Percentiles rank a stretch among this genome's conserved stretches.
Evolutionary conservation across 1,139 yeast genomes (phyloP).

Genomic region (Zygosaccharomyces pseudobailii): DNA sequence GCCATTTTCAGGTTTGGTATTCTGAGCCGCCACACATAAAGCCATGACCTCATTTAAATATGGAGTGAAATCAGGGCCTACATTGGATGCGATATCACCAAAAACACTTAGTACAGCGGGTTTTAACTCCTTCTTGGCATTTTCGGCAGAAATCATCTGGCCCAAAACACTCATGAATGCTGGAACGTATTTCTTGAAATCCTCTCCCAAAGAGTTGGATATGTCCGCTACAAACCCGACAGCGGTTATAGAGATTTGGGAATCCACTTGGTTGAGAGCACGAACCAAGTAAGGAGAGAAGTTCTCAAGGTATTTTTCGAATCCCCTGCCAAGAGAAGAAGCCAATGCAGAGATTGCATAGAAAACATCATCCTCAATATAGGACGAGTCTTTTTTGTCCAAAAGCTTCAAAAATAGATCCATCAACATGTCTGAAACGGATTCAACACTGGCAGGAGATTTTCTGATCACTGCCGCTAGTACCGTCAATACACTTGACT

Average conservation of each 20-base stretch:
- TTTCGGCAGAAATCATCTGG: slow-evolving; percentile 57
- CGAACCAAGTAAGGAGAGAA: slow-evolving; percentile 76
- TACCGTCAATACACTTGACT: slow-evolving; percentile 78
- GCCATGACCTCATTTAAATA: slow-evolving; percentile 77
- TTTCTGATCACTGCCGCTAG: slow-evolving; percentile 86
- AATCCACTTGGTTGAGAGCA: slow-evolving; percentile 77
- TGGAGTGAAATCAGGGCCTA: slow-evolving; percentile 69
- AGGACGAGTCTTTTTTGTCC: slow-evolving; percentile 58
- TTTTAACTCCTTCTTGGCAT: slow-evolving; percentile 72
- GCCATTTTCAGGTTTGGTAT: slow-evolving; percentile 47
- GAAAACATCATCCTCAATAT: slow-evolving; percentile 90
- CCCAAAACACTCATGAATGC: slow-evolving; percentile 82
- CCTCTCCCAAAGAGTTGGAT: slow-evolving; percentile 80
- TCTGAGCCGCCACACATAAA: slow-evolving; percentile 42
- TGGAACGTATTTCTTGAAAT: slow-evolving; percentile 67
- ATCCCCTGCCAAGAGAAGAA: slow-evolving; percentile 63
- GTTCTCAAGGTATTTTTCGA: slow-evolving; percentile 70
- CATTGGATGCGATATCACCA: slow-evolving; percentile 91
- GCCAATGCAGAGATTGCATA: slow-evolving; percentile 91
- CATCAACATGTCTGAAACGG: slow-evolving; percentile 83
- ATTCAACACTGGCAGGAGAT: slow-evolving; percentile 57
- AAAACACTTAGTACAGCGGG: slow-evolving; percentile 91
- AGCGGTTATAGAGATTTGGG: slow-evolving; percentile 80
- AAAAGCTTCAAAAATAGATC: slow-evolving; percentile 68
- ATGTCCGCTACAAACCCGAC: slow-evolving; percentile 96